Evolutionary conservation across 2,329 filamentous ascomycete genomes (phyloP), one percentile per base, ranked within the genome.

Genomic region (Pestalotiopsis sp.): DNA sequence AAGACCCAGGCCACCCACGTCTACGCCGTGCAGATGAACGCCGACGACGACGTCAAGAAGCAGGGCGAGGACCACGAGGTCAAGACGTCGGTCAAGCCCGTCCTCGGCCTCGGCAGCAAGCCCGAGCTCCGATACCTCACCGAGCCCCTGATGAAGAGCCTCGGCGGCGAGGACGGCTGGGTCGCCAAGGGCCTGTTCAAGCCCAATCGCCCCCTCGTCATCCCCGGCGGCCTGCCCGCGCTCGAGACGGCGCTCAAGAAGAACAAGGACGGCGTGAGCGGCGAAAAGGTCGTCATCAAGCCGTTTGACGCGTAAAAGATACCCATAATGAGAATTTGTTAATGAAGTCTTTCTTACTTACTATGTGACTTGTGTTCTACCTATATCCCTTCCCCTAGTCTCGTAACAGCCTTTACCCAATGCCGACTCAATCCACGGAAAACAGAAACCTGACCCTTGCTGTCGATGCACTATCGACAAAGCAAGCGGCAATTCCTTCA

Each of bases 151-250:
- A 67, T 72, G 39, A 72, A 73, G 63, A 61, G 69, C 56, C 71
- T 79, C 2, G 74, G 75, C 3, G 75, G 75, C 3, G 74, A 77
- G 64, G 73, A 77, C 57, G 77, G 77, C 4, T 79, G 72, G 56
- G 72, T 79, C 38, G 77, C 77, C 3, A 73, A 73, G 56, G 77
- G 77, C 3, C 65, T 75, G 4, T 75, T 75, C 38, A 68, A 72
- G 9, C 77, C 78, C 0, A 79, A 80, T 65, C 72, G 74, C 17
- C 67, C 73, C 9, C 63, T 71, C 6, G 71, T 79, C 7, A 68
- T 79, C 1, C 61, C 70, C 2, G 78, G 78, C 27, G 77, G 78
- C 0, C 57, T 80, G 60, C 71, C 31, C 2, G 75, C 67, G 3
- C 52, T 77, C 7, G 75, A 75, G 39, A 71, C 72, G 38, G 75